phyloP scores from a whole-genome alignment of 1,284 basidiomycete genomes.

The Gymnopus androsaceus region DNA sequence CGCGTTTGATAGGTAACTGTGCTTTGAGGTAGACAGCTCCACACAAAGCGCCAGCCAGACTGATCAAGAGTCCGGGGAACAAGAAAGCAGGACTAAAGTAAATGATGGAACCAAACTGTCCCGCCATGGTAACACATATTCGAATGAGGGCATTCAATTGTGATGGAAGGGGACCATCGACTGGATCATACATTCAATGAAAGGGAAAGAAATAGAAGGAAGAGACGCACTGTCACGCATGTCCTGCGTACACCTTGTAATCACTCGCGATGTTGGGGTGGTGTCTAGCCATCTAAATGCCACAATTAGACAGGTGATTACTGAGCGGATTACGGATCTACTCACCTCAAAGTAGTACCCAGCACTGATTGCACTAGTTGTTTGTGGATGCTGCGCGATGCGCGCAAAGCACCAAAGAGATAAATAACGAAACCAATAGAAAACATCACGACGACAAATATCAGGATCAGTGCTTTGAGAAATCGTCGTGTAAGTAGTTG shows the following conservation, averaged over 20 bases:
- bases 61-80: constrained; percentile 36
- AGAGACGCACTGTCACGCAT: constrained; percentile 31
- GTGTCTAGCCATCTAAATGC: constrained; percentile 45
- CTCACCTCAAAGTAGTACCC: constrained; percentile 24
- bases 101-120: constrained; percentile 43
- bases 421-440: constrained; percentile 15
- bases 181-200: background rate
- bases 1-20: constrained; percentile 62
- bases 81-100: constrained; percentile 41
- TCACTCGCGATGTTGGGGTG: constrained; percentile 49
- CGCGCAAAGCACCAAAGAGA: constrained; percentile 20
- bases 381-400: constrained; percentile 23
- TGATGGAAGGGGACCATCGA: constrained; percentile 23
- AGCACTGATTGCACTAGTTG: constrained; percentile 25
- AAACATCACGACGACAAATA: background rate
- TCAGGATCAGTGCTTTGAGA: constrained; percentile 3
- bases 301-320: background rate
- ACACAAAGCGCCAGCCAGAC: constrained; percentile 30
- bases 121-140: constrained; percentile 23
- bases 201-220: background rate
- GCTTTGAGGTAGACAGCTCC: constrained; percentile 52
- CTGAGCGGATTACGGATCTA: background rate
- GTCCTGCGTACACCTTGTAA: constrained; percentile 50
- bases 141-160: constrained; percentile 20
- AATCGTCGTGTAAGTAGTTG: background rate